Percentiles rank a stretch among this genome's conserved stretches.
These are phyloP conservation scores for Neofusicoccum laricinum DNA, from an alignment of 2,329 filamentous ascomycete species.

Conservation along the genomic window DNA sequence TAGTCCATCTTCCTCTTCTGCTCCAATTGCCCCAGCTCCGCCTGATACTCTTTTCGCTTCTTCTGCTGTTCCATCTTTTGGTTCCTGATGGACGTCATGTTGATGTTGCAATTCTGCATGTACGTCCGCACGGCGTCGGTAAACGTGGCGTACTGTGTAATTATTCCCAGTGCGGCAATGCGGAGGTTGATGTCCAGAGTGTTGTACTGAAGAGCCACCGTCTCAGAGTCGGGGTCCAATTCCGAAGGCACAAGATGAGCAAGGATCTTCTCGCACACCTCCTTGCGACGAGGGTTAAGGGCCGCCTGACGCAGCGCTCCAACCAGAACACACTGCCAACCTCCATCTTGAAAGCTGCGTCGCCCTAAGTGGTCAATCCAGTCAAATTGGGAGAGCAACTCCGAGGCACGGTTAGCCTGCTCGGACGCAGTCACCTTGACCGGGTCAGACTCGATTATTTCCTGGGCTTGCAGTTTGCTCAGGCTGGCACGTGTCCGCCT, in stretches of 20 bases:
- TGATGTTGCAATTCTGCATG: constrained; percentile 86
- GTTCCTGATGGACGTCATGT: constrained; percentile 93
- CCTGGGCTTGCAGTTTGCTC: constrained; percentile 53
- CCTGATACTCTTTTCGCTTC: constrained; percentile 63
- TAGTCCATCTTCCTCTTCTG: constrained; percentile 70
- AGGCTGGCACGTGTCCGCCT: constrained; percentile 84
- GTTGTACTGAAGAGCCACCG: constrained; percentile 68
- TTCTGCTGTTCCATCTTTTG: constrained; percentile 92
- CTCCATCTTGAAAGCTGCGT: constrained; percentile 81
- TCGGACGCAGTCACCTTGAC: neutral
- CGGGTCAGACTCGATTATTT: neutral
- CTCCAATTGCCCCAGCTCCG: constrained; percentile 66
- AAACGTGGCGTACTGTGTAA: constrained; percentile 80
- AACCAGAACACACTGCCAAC: constrained; percentile 88
- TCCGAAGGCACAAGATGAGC: constrained; percentile 77
- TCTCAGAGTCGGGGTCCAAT: constrained; percentile 71
- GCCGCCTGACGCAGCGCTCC: constrained; percentile 84
- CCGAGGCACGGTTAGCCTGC: constrained; percentile 61
- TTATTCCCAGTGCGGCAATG: constrained; percentile 75
- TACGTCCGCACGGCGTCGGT: constrained; percentile 84
- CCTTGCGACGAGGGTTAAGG: constrained; percentile 66
- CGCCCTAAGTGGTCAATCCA: constrained; percentile 84
- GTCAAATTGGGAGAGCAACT: constrained; percentile 70
- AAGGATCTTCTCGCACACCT: constrained; percentile 75
- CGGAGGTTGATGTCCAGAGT: constrained; percentile 79